Percentiles rank a stretch among this genome's conserved stretches.
phyloP scores from a whole-genome alignment of 208 protist species.

The Leishmania tarentolae region DNA sequence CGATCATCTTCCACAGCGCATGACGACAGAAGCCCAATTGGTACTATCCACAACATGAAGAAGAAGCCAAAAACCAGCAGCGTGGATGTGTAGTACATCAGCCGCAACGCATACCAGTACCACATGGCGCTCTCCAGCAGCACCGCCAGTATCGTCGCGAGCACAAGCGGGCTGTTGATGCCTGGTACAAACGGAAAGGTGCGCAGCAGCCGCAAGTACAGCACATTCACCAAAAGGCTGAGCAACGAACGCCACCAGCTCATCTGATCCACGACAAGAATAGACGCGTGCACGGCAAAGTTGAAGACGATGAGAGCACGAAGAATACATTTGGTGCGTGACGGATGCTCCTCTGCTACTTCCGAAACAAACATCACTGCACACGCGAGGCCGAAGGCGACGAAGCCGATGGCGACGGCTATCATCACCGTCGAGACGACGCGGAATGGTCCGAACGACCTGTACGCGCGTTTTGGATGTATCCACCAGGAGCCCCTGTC shows the following conservation, averaged over 20 bases:
- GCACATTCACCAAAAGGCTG: constrained; percentile 49
- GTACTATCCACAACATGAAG: constrained; percentile 63
- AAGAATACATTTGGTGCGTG: constrained; percentile 37
- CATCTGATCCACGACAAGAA: constrained; percentile 52
- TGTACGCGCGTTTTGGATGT: constrained; percentile 28
- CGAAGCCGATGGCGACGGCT: constrained; percentile 29
- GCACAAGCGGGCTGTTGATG: constrained; percentile 32
- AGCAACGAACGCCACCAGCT: constrained; percentile 53
- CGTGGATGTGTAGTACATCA: constrained; percentile 32
- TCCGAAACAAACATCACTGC: constrained; percentile 46
- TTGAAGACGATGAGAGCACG: constrained; percentile 38
- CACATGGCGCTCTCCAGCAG: constrained; percentile 54
- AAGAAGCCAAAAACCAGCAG: constrained; percentile 47
- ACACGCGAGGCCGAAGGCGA: constrained; percentile 46
- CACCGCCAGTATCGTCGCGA: constrained; percentile 25
- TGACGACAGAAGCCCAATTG: constrained; percentile 48
- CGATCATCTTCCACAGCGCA: constrained; percentile 49
- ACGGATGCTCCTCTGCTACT: constrained; percentile 58
- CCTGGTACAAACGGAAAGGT: constrained; percentile 48
- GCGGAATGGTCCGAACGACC: constrained; percentile 48
- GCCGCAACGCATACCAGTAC: constrained; percentile 41
- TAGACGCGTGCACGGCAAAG: constrained; percentile 37
- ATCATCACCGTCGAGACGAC: constrained; percentile 53
- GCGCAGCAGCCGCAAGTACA: constrained; percentile 49
- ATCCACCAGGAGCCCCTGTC: constrained; percentile 30